Evolutionary conservation across 768 basidiomycete species (phyloP).

Genomic region (Lentinula boryana): DNA sequence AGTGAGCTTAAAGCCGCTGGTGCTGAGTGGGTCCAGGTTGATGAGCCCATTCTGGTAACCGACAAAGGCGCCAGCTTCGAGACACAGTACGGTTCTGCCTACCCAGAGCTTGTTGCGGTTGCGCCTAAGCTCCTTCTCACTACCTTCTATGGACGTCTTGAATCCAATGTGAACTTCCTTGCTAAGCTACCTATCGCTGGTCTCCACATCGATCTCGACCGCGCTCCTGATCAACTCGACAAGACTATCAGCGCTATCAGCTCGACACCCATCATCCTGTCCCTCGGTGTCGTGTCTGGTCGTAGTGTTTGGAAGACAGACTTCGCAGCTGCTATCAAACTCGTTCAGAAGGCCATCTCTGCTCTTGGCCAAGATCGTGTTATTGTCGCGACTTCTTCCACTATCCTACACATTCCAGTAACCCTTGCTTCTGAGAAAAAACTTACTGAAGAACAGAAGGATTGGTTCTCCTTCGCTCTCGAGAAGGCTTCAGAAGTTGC

Average conservation of each 20-base stretch:
- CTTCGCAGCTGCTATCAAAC: conserved; percentile 74
- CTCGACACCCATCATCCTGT: conserved; percentile 73
- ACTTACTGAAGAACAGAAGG: conserved; percentile 82
- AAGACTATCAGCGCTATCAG: conserved; percentile 79
- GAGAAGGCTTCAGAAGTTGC: conserved; percentile 95
- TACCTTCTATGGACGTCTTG: conserved; percentile 96
- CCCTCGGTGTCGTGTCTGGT: conserved; percentile 94
- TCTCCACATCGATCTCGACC: conserved; percentile 95
- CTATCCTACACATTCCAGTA: conserved; percentile 97
- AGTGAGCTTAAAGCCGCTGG: conserved; percentile 89
- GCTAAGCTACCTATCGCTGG: conserved; percentile 90
- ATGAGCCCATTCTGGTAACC: conserved; percentile 94
- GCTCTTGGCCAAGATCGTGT: conserved; percentile 83
- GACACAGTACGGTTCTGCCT: conserved; percentile 75
- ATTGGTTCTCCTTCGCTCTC: conserved; percentile 98
- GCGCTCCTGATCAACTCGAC: conserved; percentile 87
- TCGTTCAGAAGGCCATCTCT: conserved; percentile 79
- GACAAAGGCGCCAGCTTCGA: conserved; percentile 75
- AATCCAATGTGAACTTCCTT: conserved; percentile 81
- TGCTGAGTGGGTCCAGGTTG: conserved; percentile 91
- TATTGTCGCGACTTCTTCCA: conserved; percentile 93
- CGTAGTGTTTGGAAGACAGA: conserved; percentile 99
- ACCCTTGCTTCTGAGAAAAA: conserved; percentile 90
- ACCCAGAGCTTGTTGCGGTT: conserved; percentile 73
- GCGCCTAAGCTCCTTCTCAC: conserved; percentile 91